Percentiles rank a stretch among this genome's conserved stretches.
Evolutionary conservation across 352 stramenopile species (phyloP).

Genomic region (Phytophthora melonis): DNA sequence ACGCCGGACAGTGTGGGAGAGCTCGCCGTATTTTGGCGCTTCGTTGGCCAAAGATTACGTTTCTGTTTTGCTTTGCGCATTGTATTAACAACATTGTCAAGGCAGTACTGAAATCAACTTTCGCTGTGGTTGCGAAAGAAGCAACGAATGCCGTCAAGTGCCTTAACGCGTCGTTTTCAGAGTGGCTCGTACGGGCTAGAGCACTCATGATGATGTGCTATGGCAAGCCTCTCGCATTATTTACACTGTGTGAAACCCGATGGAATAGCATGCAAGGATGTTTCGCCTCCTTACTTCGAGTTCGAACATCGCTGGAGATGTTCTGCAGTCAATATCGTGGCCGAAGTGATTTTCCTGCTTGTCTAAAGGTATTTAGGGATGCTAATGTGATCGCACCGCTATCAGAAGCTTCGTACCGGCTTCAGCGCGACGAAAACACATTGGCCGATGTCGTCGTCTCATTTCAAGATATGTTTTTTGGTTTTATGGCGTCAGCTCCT

Average conservation of each 20-base stretch:
- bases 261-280: conserved; percentile 19
- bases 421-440: no score
- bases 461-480: no score
- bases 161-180: conserved; percentile 11
- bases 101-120: conserved; percentile 2
- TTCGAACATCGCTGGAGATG: conserved; percentile 9
- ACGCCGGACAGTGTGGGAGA: conserved; percentile 3
- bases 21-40: conserved; percentile 1
- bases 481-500: no score
- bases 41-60: not conserved
- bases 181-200: not conserved
- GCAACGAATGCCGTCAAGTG: conserved; percentile 11
- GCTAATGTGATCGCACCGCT: not conserved
- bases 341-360: no score
- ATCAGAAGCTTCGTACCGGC: not conserved
- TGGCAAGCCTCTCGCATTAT: not conserved
- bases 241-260: conserved; percentile 13
- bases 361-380: no score
- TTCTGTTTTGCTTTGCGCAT: conserved; percentile 10
- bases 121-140: not conserved
- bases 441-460: no score
- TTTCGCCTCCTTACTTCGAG: conserved; percentile 14
- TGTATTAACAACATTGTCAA: not conserved
- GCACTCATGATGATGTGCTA: conserved; percentile 15
- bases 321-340: conserved; percentile 1